Evolutionary conservation across 2,329 filamentous ascomycete species (phyloP), one percentile per base, ranked within the genome.

Genomic region (Tothia fuscella): DNA sequence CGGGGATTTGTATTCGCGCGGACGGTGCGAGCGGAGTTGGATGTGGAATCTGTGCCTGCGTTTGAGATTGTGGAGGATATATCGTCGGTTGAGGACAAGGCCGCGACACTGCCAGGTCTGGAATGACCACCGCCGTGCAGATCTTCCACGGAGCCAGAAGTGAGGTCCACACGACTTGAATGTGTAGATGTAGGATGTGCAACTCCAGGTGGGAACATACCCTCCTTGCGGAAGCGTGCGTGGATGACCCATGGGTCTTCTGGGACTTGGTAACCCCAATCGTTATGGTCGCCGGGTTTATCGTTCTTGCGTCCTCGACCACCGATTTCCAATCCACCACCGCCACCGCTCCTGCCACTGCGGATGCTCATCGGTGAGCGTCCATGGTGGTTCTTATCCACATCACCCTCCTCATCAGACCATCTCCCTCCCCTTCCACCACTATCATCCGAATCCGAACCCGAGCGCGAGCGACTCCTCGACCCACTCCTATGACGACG

Each of bases 181-280:
- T 71, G 64, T 13, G 67, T 67, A 5, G 67, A 72, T 14, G 64
- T 63, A 2, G 68, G 66, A 43, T 69, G 68, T 16, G 60, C 52
- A 13, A 65, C 60, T 40, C 65, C 65, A 2, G 74, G 67, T 14
- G 68, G 66, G 44, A 67, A 76, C 73, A 76, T 77, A 69, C 86
- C 82, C 49, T 85, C 75, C 50, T 91, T 93, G 48, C 80, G 72
- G 72, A 93, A 91, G 37, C 89, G 82, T 20, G 91, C 86, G 47
- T 83, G 80, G 56, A 96, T 93, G 48, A 93, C 84, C 88, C 88
- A 96, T 9, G 88, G 85, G 54, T 96, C 89, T 44, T 85, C 86
- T 0, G 88, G 87, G n/a, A 96, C 73, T 49, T 77, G 79, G 60
- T 94, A 94, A 46, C 81, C 75, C 50, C 62, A 71, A 51, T 70